Evolutionary conservation across 805 yeast genomes (phyloP), one percentile per base, ranked within the genome.

Genomic region (Zygotorulaspora florentina): DNA sequence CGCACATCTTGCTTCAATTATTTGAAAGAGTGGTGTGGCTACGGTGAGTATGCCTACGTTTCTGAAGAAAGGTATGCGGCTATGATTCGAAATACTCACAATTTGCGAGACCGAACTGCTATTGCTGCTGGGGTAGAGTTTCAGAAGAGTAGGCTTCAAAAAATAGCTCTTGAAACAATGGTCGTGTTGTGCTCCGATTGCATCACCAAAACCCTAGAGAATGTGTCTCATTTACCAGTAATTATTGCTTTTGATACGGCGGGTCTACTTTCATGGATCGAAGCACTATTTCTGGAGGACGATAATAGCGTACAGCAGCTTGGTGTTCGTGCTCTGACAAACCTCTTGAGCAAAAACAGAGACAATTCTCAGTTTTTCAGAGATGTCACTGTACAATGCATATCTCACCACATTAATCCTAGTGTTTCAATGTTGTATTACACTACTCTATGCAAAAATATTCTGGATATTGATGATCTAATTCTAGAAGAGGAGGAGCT

Each of bases 1-100:
- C 72, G 96, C 43, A 80, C 85, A 26, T 84, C 87, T 2, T 85
- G 95, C 50, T 90, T 88, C 68, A 79, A 81, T 38, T 84, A 79
- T 57, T 69, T 93, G 46, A 90, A 86, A 53, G 95, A 87, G 61
- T 93, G 99, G 99, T 89, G 96, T 63, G 96, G 95, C 0, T 80
- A 79, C 64, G 97, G 98, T 2, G 82, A 79, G 42, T 71, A 80
- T 18, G 74, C 79, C 8, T 59, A 71, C 1, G 58, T 81, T 2
- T 77, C 88, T 2, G 80, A 79, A 26, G 85, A 83, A 35, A 71
- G 96, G 37, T 88, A 88, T 52, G 61, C 68, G 3, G 54, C 66
- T 1, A 83, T 83, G 80, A 72, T 79, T 13, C 70, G 69, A 35
- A 70, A 66, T 69, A 43, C 72, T 15, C 59, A 57, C 2, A 66